phyloP scores from a whole-genome alignment of 225 moss, liverwort and hornwort species.

The Marchantia paleacea region DNA sequence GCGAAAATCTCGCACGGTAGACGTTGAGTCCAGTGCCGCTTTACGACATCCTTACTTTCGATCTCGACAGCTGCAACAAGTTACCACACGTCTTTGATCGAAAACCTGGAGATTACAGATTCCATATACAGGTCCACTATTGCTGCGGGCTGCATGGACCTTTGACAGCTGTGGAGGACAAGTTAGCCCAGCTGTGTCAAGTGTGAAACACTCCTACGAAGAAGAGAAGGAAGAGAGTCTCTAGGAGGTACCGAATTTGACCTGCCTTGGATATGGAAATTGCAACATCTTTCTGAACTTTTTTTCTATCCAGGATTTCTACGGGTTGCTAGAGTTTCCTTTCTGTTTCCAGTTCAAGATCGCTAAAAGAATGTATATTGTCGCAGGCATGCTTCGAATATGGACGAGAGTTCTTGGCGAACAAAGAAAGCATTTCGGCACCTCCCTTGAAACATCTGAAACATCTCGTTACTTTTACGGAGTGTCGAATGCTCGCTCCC shows the following conservation, averaged over 20 bases:
- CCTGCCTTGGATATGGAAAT: no score
- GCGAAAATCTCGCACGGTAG: conserved; percentile 46
- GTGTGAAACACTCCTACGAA: no score
- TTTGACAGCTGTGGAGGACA: background rate
- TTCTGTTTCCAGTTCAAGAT: background rate
- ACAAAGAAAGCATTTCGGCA: background rate
- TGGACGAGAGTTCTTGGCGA: background rate
- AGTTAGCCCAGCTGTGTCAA: background rate
- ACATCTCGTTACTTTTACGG: background rate
- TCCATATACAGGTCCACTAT: background rate
- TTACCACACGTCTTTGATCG: conserved; percentile 47
- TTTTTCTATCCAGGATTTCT: background rate
- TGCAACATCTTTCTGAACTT: background rate
- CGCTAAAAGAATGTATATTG: background rate
- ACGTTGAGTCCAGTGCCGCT: conserved; percentile 58
- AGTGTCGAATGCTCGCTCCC: background rate
- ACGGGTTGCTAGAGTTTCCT: background rate
- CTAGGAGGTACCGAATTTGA: background rate
- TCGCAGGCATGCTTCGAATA: background rate
- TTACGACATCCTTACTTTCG: conserved; percentile 60
- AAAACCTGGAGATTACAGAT: background rate
- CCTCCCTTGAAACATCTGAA: background rate
- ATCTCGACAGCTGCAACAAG: conserved; percentile 64
- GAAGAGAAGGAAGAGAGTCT: no score
- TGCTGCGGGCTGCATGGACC: background rate